These are phyloP conservation scores for Russula earlei DNA, from an alignment of 768 basidiomycete genomes.

Conservation along the genomic window DNA sequence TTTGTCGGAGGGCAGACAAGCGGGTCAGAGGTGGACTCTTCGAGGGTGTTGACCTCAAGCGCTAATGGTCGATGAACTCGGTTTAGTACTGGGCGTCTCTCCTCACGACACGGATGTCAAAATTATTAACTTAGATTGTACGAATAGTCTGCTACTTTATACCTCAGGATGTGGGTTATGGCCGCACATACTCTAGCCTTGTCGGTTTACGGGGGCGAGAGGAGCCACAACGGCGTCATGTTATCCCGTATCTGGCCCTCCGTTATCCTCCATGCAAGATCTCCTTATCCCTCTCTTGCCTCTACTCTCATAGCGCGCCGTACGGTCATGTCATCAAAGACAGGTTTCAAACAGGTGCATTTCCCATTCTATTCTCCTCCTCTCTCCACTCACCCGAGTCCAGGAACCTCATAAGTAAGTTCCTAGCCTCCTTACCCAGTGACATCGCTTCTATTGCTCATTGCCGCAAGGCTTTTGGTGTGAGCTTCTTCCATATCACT, in stretches of 20 bases:
- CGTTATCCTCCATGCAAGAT: background rate
- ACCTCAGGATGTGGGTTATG: too few relatives aligned
- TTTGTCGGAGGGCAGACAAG: conserved; percentile 40
- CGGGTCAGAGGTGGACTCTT: conserved; percentile 27
- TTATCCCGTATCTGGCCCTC: conserved; percentile 7
- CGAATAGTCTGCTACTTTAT: conserved; percentile 7
- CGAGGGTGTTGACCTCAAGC: conserved; percentile 23
- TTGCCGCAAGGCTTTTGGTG: conserved; percentile 22
- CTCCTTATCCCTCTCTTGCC: conserved; percentile 3
- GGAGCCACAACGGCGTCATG: too few relatives aligned
- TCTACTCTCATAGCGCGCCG: conserved; percentile 11
- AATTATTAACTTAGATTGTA: conserved; percentile 6
- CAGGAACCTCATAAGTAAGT: conserved; percentile 45
- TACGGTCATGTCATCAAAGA: conserved; percentile 23
- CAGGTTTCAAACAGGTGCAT: conserved; percentile 29
- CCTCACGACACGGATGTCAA: background rate
- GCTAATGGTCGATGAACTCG: conserved; percentile 27
- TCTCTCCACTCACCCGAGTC: conserved; percentile 1
- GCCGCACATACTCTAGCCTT: background rate
- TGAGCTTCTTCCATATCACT: background rate
- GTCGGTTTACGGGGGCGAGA: too few relatives aligned
- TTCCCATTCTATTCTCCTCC: background rate
- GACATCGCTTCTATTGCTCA: background rate
- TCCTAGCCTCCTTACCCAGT: background rate
- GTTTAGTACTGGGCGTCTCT: too few relatives aligned